Base-by-base conservation (phyloP, 441 rosid species). In the Francoa sonchifolia region DNA sequence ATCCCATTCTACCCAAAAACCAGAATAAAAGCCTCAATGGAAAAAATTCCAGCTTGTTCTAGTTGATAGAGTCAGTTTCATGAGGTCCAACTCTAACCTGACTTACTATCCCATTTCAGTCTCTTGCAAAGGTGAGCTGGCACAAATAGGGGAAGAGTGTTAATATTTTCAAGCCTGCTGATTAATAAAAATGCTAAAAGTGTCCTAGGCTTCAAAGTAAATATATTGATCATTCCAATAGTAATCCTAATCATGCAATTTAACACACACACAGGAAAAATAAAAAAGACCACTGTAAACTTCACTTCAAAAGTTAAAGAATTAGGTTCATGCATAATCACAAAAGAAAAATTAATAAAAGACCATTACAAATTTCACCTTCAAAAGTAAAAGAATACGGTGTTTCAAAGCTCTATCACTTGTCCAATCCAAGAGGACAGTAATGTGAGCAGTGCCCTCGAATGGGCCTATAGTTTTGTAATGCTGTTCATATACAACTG, bases 401-500 rank as follows among this genome's bases (percentile, higher is more conserved):
- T 93, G 93, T 73, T 97, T 88, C 77, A 93, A 66, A 47, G 97
- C 92, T 76, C 93, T 82, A 63, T 93, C 97, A 66, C 77, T 81
- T 35, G 96, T 79, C 69, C 99, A 68, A 64, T 93, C 99, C 61
- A 93, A 67, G 62, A 93, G 94, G 68, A 79, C 96, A 12, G 97
- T 79, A 62, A 76, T 68, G 60, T 93, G 99, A 32, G 97, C 76
- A 52, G 90, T 77, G 52, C 99, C 97, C 74, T 93, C 99, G 66
- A 93, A 93, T 46, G 95, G 71, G 48, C 97, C 95, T 48, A 93
- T 70, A 55, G 70, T 68, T 33, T 45, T 77, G 65, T 52, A 68
- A 66, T 93, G 99, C 58, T 88, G 97, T 62, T 93, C 99, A 65
- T 93, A 93, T 40, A 93, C 96, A 58, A 88, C 87, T 42, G 99